phyloP scores from a whole-genome alignment of 164 flowering plant genomes.

The Saururus chinensis region DNA sequence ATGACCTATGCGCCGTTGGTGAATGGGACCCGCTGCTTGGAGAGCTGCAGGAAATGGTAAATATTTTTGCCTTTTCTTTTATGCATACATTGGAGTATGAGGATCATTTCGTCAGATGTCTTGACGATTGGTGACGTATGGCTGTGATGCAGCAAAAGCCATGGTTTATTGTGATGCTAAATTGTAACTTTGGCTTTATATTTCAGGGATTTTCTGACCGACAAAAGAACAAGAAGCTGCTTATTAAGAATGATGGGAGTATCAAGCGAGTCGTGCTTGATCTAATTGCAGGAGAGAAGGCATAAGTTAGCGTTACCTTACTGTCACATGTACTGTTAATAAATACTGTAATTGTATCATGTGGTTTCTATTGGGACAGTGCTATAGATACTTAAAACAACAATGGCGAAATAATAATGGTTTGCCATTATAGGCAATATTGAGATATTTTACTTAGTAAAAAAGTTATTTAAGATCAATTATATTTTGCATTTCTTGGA shows the following conservation, averaged over 20 bases:
- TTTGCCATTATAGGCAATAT: too few relatives aligned
- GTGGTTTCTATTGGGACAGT: too few relatives aligned
- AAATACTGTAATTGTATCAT: too few relatives aligned
- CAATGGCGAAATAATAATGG: too few relatives aligned
- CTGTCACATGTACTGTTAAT: too few relatives aligned
- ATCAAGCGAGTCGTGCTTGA: constrained; percentile 85
- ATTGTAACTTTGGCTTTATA: background rate
- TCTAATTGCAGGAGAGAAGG: constrained; percentile 51
- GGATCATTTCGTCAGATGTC: background rate
- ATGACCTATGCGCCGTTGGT: constrained; percentile 7
- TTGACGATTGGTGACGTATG: background rate
- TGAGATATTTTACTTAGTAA: too few relatives aligned
- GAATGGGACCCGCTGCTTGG: constrained; percentile 87
- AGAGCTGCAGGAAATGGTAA: constrained; percentile 85
- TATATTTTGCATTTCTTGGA: too few relatives aligned
- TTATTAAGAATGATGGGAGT: constrained; percentile 83
- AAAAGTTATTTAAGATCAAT: too few relatives aligned
- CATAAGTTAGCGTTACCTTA: background rate
- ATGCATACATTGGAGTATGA: background rate
- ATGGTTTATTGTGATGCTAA: background rate
- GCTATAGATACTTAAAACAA: too few relatives aligned
- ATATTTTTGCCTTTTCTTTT: background rate
- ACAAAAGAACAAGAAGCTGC: constrained; percentile 56
- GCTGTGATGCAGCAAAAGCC: background rate
- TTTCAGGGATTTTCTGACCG: constrained; percentile 73